Conservation (phyloP, 768 basidiomycete genomes). For the Podaxis sp. region DNA sequence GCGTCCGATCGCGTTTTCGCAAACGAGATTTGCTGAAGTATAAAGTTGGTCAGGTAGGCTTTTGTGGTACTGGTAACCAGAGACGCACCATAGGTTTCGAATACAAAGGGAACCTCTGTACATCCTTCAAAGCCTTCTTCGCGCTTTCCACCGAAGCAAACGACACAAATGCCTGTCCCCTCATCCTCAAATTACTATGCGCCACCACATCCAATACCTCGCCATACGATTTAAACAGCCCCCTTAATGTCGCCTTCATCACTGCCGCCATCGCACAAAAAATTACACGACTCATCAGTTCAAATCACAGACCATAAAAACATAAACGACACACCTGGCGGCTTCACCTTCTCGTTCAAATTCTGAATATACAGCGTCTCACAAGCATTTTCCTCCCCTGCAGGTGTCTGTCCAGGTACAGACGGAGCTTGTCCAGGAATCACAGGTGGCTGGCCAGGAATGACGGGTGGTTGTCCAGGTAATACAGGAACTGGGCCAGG, state of each 20-base stretch:
- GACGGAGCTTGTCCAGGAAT: slow-evolving; percentile 3
- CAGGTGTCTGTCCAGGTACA: neutral
- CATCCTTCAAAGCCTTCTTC: slow-evolving; percentile 79
- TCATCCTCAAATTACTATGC: slow-evolving; percentile 92
- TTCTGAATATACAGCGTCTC: slow-evolving; percentile 97
- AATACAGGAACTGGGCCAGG: neutral
- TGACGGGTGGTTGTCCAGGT: neutral
- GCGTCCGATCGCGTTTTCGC: slow-evolving; percentile 87
- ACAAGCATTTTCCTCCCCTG: slow-evolving; percentile 44
- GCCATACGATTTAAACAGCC: slow-evolving; percentile 91
- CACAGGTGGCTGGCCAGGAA: slow-evolving; percentile 3
- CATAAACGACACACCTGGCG: slow-evolving; percentile 46
- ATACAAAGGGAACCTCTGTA: slow-evolving; percentile 90
- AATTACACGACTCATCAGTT: neutral
- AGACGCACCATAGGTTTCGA: slow-evolving; percentile 87
- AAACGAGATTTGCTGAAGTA: slow-evolving; percentile 86
- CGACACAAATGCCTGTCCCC: slow-evolving; percentile 97
- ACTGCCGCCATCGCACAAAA: slow-evolving; percentile 40
- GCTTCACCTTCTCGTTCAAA: slow-evolving; percentile 90
- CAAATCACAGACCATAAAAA: neutral
- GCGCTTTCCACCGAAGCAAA: slow-evolving; percentile 83
- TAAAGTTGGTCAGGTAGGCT: neutral
- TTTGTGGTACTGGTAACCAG: neutral
- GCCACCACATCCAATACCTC: slow-evolving; percentile 94
- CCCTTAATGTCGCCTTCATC: slow-evolving; percentile 80